Evolutionary conservation across 208 protist genomes (phyloP), one percentile per base, ranked within the genome.

Genomic region (Leishmania tarentolae): DNA sequence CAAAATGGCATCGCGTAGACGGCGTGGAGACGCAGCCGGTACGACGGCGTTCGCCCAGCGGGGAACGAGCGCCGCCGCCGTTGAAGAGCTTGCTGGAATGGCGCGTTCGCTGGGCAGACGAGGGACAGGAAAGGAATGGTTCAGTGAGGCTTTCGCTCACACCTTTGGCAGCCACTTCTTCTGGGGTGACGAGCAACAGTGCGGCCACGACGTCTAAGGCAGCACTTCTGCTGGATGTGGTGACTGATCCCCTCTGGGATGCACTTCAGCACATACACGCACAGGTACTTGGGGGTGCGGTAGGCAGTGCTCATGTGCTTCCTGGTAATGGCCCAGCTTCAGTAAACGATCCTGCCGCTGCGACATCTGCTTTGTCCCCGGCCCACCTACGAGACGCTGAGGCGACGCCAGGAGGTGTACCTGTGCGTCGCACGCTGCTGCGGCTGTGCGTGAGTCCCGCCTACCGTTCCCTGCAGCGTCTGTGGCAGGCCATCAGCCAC

Each of bases 401-500:
- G 44, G 40, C 59, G 47, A 40, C 57, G 44, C 28, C 59, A 37
- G 28, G 37, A 35, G 59, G 40, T 21, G 66, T 46, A 40, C 69
- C 69, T 28, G 47, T 56, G 56, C 81, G 76, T 40, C 70, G 75
- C 42, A 78, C 76, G 37, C 40, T 80, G 70, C 57, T 78, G 76
- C 59, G 68, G 81, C 81, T 73, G 24, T 61, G 65, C 8, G 44
- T 63, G 35, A 50, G 74, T 6, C 76, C 81, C 2, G 81, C 76
- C n/a, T 80, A 78, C 21, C 66, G 56, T n/a, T 57, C 42, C 46
- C 73, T 85, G 61, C 82, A 85, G 53, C 82, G 61, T 24, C 63
- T 85, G 13, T 85, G 82, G 82, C 77, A 78, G 19, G 71, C 72
- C 24, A 50, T 73, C 44, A 50, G 19, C 44, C 11, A 8, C 44